Evolutionary conservation across 768 basidiomycete species (phyloP), one percentile per base, ranked within the genome.

Genomic region (Russula olivacea): DNA sequence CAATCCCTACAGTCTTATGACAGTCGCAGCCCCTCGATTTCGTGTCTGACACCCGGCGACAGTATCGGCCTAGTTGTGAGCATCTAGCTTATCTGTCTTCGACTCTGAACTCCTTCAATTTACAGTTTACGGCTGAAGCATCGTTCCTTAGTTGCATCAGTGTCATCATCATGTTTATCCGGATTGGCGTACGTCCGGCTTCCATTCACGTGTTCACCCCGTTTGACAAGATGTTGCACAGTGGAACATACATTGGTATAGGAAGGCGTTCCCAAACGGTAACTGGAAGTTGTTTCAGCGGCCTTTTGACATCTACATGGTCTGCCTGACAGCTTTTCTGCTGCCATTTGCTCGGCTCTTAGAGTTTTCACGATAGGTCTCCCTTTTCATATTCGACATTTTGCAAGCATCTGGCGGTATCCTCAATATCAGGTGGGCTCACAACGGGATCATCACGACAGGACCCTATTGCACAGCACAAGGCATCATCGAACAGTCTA

Each of bases 231-330:
- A 47, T 32, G 3, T n/a, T 36, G 9, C 25, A n/a, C 21, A 67
- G 66, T 23, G 64, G 49, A 67, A 67, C 28, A 4, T 56, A 10
- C 30, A 34, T 8, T 61, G 60, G 36, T 59, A 67, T 48, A 49
- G 21, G 15, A 61, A 14, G 41, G n/a, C 12, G 2, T 25, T 50
- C 11, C 50, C 56, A 14, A 9, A 30, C 11, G 57, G 53, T 8
- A 48, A 34, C 5, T 65, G 66, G 64, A 45, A 43, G 25, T 65
- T 77, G 9, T 68, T 79, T 21, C 71, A 69, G 57, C 68, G 71
- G 45, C 77, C 78, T 6, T 70, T 76, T 55, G 78, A 80, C 64
- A 68, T 77, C 7, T 74, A 79, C 53, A 76, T 80, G 74, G 78
- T 77, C 34, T 49, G 69, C 55, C 5, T 32, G 3, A 30, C 10